phyloP scores from a whole-genome alignment of 768 basidiomycete species.

The Pholiota microspora region DNA sequence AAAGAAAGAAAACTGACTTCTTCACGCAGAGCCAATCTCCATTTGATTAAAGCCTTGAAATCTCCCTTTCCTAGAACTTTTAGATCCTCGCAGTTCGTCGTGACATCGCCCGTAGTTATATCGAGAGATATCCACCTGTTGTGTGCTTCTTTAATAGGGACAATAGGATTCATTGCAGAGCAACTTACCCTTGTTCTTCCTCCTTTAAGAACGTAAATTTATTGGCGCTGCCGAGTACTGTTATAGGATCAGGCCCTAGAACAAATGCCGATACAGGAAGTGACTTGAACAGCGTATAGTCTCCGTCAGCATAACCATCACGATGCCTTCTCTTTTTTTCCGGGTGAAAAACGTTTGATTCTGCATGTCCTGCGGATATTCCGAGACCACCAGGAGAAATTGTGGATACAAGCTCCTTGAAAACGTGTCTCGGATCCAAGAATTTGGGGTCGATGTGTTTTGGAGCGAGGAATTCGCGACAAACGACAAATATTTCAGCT shows the following conservation, averaged over 20 bases:
- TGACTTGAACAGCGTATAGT: slow-evolving; percentile 85
- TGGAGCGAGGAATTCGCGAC: slow-evolving; percentile 91
- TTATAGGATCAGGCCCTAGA: slow-evolving; percentile 65
- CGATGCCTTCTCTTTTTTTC: slow-evolving; percentile 93
- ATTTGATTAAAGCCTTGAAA: slow-evolving; percentile 90
- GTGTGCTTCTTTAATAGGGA: slow-evolving; percentile 9
- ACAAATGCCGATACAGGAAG: slow-evolving; percentile 73
- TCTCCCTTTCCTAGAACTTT: slow-evolving; percentile 98
- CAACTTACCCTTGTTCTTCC: slow-evolving; percentile 76
- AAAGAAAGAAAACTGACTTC: slow-evolving; percentile 53
- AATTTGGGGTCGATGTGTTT: slow-evolving; percentile 97
- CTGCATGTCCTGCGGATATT: slow-evolving; percentile 60
- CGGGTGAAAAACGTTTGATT: slow-evolving; percentile 94
- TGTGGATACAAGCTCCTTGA: slow-evolving; percentile 76
- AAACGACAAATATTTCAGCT: slow-evolving; percentile 99
- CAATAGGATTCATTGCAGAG: not conserved
- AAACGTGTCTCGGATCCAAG: slow-evolving; percentile 95
- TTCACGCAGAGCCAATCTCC: slow-evolving; percentile 84
- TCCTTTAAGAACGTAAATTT: slow-evolving; percentile 75
- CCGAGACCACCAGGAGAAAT: slow-evolving; percentile 48
- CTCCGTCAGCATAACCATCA: slow-evolving; percentile 94
- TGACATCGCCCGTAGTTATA: slow-evolving; percentile 77
- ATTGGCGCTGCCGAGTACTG: slow-evolving; percentile 75
- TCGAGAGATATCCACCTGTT: slow-evolving; percentile 70
- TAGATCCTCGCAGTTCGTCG: slow-evolving; percentile 84